Evolutionary conservation across 345 rosid species (phyloP), one percentile per base, ranked within the genome.

Genomic region (Syzygium aromaticum): DNA sequence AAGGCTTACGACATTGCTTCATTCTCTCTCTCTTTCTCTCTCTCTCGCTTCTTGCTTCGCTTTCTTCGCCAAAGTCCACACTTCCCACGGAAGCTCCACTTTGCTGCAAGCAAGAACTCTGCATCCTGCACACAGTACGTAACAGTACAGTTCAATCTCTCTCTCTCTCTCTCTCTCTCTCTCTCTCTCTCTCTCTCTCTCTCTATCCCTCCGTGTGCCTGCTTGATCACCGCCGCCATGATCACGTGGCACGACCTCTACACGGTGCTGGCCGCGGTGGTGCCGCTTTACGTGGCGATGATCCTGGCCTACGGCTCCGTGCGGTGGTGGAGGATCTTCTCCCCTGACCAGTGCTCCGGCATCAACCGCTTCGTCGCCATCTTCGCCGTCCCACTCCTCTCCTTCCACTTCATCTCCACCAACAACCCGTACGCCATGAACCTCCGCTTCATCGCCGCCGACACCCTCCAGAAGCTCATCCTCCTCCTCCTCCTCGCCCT

Each of bases 291-390:
- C 88, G 98, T 96, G 86, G 99, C 99, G 54, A 97, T 97, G 99
- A 90, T 96, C 85, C 89, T 97, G 38, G 99, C 99, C 5, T 97
- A 95, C 85, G 99, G 99, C 33, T 97, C 99, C 38, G 99, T 97
- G 15, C 96, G 95, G 63, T 97, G 99, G 99, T 97, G 99, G 99
- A 95, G 94, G 87, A 97, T 97, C 49, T 97, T 97, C 91, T 89
- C 97, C 1, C 98, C 99, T 0, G 99, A 96, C 86, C 99, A 97
- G 84, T 97, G 99, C 92, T 97, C 99, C 30, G 99, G 99, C 17
- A 97, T 97, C 92, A 97, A 97, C 88, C 96, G 99, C 30, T 96
- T 97, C 87, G 99, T 96, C 25, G 99, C 99, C 54, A 90, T 97
- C 1, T 97, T 97, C 86, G 99, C 99, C 0, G 99, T 97, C 30